Evolutionary conservation across 192 early-diverging fungal species (phyloP), one percentile per base, ranked within the genome.

Genomic region (Dimargaris verticillata): DNA sequence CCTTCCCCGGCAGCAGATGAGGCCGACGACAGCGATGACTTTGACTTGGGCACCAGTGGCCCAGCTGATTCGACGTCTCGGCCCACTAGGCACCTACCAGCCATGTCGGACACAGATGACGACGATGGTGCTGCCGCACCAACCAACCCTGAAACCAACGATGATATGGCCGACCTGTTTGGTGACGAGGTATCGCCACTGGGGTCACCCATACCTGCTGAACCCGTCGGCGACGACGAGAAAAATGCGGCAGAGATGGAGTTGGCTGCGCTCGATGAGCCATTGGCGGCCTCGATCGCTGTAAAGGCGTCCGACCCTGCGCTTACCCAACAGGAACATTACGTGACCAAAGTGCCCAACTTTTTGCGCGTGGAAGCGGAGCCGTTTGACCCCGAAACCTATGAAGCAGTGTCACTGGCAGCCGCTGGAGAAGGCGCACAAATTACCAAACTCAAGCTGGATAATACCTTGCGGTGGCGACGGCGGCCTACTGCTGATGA

Each of bases 391-490:
- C 77, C 78, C 3, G 69, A 73, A 1, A 70, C 74, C 1, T 84
- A 78, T 44, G 66, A 68, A 1, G 66, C 73, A 22, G 72, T 78
- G 44, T 64, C 69, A 57, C 75, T 67, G 29, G 72, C 72, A 11
- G 76, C 63, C 0, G 67, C 74, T 20, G 20, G 20, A 51, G 73
- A 66, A 46, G 62, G 70, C 60, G 2, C 67, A 62, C 60, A 69
- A 58, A 68, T 72, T 10, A 5, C 70, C 33, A 73, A 60, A 55
- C 72, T 76, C 43, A 74, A 64, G 46, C 70, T 82, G 13, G 83
- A 91, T 66, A 85, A 80, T 64, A 85, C 82, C 0, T 83, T 92
- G 20, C 77, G 89, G 22, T 92, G 89, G 89, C 73, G 89, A 33
- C 70, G 76, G 29, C 33, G 33, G 7, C 33, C 33, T 7, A 38